phyloP scores from a whole-genome alignment of 768 basidiomycete genomes.

The Rhodotorula toruloides region DNA sequence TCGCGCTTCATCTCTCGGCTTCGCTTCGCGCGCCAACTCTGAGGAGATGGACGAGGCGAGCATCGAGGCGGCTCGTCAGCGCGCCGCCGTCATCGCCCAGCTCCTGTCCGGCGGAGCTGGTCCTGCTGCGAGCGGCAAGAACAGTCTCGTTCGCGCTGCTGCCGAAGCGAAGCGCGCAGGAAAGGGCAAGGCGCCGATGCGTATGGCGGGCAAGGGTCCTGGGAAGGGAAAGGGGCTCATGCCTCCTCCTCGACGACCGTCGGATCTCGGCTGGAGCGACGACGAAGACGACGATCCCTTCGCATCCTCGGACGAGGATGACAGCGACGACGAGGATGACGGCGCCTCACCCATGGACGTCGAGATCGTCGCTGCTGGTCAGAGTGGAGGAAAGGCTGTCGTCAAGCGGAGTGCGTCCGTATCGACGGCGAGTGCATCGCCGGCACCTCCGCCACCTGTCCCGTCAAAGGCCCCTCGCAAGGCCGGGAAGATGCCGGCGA shows the following conservation, averaged over 20 bases:
- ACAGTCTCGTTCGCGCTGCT: background rate
- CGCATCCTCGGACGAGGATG: slow-evolving; percentile 1
- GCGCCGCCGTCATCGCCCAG: slow-evolving; percentile 24
- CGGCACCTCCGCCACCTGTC: background rate
- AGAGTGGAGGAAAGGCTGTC: background rate
- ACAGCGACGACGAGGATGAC: slow-evolving; percentile 4
- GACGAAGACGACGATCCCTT: background rate
- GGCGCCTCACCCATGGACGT: background rate
- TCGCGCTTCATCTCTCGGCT: too few relatives aligned
- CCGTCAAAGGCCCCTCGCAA: background rate
- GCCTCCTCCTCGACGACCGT: slow-evolving; percentile 8
- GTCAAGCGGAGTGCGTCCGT: background rate
- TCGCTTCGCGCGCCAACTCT: too few relatives aligned
- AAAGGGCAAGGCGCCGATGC: slow-evolving; percentile 1
- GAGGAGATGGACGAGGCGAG: slow-evolving; percentile 1
- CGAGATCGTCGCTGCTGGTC: background rate
- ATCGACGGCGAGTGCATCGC: background rate
- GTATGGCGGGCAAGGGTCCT: slow-evolving; percentile 9
- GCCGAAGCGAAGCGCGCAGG: slow-evolving; percentile 9
- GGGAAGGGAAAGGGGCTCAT: slow-evolving; percentile 27
- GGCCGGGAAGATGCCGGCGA: slow-evolving; percentile 1
- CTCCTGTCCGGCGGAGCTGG: slow-evolving; percentile 6
- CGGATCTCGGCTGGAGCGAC: background rate
- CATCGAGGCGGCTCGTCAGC: slow-evolving; percentile 6
- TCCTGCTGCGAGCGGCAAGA: background rate